These are phyloP conservation scores for Wickerhamomyces queroliae DNA, from an alignment of 805 yeast genomes.

Conservation along the genomic window DNA sequence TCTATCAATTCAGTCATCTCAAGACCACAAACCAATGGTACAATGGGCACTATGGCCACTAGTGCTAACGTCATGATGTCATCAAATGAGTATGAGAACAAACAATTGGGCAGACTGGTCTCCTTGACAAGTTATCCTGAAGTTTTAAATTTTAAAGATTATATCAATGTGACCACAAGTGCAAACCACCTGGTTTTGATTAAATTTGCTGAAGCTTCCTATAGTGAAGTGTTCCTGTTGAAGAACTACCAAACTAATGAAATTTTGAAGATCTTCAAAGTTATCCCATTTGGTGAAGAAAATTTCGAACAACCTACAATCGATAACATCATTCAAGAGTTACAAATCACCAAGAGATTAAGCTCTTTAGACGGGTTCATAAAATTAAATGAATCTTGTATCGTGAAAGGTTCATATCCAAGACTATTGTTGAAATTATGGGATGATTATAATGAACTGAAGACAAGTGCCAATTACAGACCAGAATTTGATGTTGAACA, in stretches of 20 bases:
- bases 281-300: constrained; percentile 47
- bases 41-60: constrained; percentile 4
- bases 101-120: constrained; percentile 28
- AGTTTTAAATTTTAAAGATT: constrained; percentile 26
- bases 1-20: constrained; percentile 28
- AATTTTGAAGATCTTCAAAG: constrained; percentile 35
- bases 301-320: constrained; percentile 35
- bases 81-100: constrained; percentile 27
- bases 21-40: constrained; percentile 11
- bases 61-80: constrained; percentile 18
- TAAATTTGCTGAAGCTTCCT: constrained; percentile 42
- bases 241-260: constrained; percentile 18
- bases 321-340: constrained; percentile 39
- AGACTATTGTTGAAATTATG: constrained; percentile 33
- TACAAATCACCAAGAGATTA: constrained; percentile 36
- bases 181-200: constrained; percentile 21
- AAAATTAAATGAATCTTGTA: constrained; percentile 33
- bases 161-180: constrained; percentile 12
- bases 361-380: constrained; percentile 38
- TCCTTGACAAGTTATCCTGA: constrained; percentile 29
- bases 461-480: constrained; percentile 28
- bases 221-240: constrained; percentile 36
- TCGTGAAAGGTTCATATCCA: constrained; percentile 44
- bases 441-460: constrained; percentile 32
- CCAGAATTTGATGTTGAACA: constrained; percentile 31